phyloP scores from a whole-genome alignment of 495 filamentous ascomycete genomes.

The Annulohypoxylon nitens region DNA sequence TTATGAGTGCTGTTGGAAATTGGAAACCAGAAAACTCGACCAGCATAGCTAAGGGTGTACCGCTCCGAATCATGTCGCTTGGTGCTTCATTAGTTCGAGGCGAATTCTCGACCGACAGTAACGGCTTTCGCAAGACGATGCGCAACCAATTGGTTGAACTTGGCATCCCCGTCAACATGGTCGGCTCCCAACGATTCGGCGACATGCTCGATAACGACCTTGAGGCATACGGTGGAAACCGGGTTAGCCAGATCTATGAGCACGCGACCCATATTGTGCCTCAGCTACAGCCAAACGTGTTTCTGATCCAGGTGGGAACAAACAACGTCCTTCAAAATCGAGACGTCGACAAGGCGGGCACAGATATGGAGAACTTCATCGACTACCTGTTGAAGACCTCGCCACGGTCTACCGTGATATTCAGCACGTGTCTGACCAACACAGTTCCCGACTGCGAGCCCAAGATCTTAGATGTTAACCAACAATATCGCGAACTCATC shows the following conservation, averaged over 20 bases:
- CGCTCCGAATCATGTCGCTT: slow-evolving; percentile 65
- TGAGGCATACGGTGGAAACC: slow-evolving; percentile 56
- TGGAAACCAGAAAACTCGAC: slow-evolving; percentile 50
- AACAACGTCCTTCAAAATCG: slow-evolving; percentile 53
- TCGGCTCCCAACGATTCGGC: slow-evolving; percentile 54
- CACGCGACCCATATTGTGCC: slow-evolving; percentile 50
- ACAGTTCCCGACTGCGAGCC: slow-evolving; percentile 55
- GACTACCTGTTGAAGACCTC: slow-evolving; percentile 46
- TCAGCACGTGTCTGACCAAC: slow-evolving; percentile 50
- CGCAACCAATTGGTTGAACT: slow-evolving; percentile 50
- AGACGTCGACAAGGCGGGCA: slow-evolving; percentile 48
- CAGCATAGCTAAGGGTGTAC: slow-evolving; percentile 45
- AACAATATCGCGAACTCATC: slow-evolving; percentile 50
- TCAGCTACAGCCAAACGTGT: slow-evolving; percentile 54
- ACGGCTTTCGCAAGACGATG: slow-evolving; percentile 68
- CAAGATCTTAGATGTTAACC: slow-evolving; percentile 53
- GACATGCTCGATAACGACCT: slow-evolving; percentile 56
- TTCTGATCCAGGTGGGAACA: slow-evolving; percentile 57
- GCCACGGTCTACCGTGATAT: slow-evolving; percentile 45
- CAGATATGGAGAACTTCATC: slow-evolving; percentile 49
- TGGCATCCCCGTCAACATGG: slow-evolving; percentile 52
- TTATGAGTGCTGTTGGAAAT: slow-evolving; percentile 28
- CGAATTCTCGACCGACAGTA: slow-evolving; percentile 60
- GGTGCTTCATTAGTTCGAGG: slow-evolving; percentile 71
- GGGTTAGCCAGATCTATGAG: slow-evolving; percentile 53